These are phyloP conservation scores for Epichloe hybrida DNA, from an alignment of 2,329 filamentous ascomycete genomes.

Conservation along the genomic window DNA sequence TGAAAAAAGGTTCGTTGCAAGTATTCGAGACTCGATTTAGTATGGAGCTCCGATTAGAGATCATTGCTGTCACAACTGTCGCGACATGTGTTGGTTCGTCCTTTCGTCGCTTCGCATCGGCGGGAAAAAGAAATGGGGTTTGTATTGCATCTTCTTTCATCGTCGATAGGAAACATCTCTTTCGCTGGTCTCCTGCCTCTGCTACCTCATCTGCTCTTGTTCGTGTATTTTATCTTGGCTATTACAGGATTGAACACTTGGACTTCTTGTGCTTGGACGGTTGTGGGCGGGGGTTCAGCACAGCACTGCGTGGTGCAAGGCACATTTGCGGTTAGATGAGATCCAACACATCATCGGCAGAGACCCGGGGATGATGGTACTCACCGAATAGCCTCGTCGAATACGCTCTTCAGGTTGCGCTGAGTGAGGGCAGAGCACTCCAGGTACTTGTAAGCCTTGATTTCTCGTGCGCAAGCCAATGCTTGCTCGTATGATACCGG, in stretches of 20 bases:
- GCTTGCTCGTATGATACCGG: slow-evolving; percentile 74
- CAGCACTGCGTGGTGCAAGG: slow-evolving; percentile 37
- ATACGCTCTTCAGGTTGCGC: slow-evolving; percentile 94
- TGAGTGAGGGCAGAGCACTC: slow-evolving; percentile 97
- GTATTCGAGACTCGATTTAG: not conserved
- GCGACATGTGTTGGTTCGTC: not conserved
- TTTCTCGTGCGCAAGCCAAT: slow-evolving; percentile 78
- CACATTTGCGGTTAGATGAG: not conserved
- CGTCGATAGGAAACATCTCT: not conserved
- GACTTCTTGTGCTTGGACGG: slow-evolving; percentile 45
- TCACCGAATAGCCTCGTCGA: slow-evolving; percentile 95
- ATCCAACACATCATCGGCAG: not conserved
- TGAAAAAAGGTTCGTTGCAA: not conserved
- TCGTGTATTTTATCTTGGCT: not conserved
- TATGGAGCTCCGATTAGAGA: not conserved
- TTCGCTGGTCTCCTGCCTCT: not conserved
- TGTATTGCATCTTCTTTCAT: slow-evolving; percentile 1
- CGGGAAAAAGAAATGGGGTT: slow-evolving; percentile 2
- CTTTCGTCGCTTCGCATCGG: slow-evolving; percentile 1
- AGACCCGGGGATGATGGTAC: slow-evolving; percentile 16
- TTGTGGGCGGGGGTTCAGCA: slow-evolving; percentile 51
- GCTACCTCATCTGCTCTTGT: not conserved
- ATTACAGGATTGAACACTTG: slow-evolving; percentile 58
- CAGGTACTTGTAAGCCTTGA: slow-evolving; percentile 91
- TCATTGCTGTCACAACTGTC: not conserved